Evolutionary conservation across 2,329 filamentous ascomycete genomes (phyloP), one percentile per base, ranked within the genome.

Genomic region (Fusarium denticulatum): DNA sequence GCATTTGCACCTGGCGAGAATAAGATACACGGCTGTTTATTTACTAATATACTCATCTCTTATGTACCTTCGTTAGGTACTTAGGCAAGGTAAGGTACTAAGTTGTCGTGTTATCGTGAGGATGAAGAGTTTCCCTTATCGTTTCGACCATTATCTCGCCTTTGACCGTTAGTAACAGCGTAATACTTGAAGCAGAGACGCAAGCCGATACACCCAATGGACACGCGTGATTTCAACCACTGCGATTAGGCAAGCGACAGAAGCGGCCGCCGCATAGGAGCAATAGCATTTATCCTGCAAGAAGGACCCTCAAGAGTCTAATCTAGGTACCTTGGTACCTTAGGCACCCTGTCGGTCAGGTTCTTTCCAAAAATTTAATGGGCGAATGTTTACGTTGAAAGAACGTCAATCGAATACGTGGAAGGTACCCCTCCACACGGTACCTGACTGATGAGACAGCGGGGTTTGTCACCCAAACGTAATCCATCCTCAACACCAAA

Each of bases 391-490:
- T 63, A 43, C 36, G 49, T 59, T 34, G 34, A 28, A 46, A 56
- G 60, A 55, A 56, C 47, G 47, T 67, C 58, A 56, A 49, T 39
- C 26, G 40, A 40, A 32, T 36, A 24, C 24, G 11, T 32, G 32
- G 36, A 39, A 67, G 30, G 39, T 60, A 46, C 67, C 67, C 57
- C 57, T 72, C 58, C 60, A 53, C n/a, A 37, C 37, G 15, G 49
- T 58, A 30, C 36, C 28, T 65, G 49, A 50, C 64, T 62, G 64
- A 64, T 57, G 49, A 36, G 53, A 49, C 45, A 65, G 71, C 49
- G 67, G 71, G 71, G 70, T 70, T 62, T 71, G 63, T 64, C 69
- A 72, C 53, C 50, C 36, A 56, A 62, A 73, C 70, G 70, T 72
- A 72, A 72, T 72, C 69, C 46, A 61, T 52, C 45, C 32, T 46